phyloP scores from a whole-genome alignment of 306 rosid species.

The Carpinus fangiana region DNA sequence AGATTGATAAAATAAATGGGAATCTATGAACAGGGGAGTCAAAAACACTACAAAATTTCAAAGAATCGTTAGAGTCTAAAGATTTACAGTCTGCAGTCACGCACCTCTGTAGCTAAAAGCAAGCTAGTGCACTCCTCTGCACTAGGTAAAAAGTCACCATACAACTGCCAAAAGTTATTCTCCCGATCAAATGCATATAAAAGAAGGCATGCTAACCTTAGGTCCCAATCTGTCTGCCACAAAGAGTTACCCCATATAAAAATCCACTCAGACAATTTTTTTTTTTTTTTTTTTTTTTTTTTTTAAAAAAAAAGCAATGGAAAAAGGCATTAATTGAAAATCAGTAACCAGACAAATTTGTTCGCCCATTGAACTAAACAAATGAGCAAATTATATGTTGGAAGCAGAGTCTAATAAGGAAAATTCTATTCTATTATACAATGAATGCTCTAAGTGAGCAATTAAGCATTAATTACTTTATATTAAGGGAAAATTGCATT shows the following conservation, averaged over 20 bases:
- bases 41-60: neutral
- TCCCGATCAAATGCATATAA: conserved; percentile 71
- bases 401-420: neutral
- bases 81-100: conserved; percentile 8
- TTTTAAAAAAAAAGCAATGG: neutral
- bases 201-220: conserved; percentile 92
- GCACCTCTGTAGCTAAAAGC: conserved; percentile 87
- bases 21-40: neutral
- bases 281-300: no score
- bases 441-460: neutral
- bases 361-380: neutral
- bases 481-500: conserved; percentile 18
- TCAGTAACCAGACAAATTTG: neutral
- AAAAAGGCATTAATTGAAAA: conserved; percentile 12
- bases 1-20: neutral
- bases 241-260: conserved; percentile 38
- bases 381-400: neutral
- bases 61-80: neutral
- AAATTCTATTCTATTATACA: neutral
- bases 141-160: conserved; percentile 88
- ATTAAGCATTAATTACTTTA: conserved; percentile 6
- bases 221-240: conserved; percentile 98
- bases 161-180: conserved; percentile 92
- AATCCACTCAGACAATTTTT: conserved; percentile 27
- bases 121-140: conserved; percentile 85